Percentiles rank a stretch among this genome's conserved stretches.
Conservation (phyloP, 768 basidiomycete genomes). For the Hirschioporus abietinus region DNA sequence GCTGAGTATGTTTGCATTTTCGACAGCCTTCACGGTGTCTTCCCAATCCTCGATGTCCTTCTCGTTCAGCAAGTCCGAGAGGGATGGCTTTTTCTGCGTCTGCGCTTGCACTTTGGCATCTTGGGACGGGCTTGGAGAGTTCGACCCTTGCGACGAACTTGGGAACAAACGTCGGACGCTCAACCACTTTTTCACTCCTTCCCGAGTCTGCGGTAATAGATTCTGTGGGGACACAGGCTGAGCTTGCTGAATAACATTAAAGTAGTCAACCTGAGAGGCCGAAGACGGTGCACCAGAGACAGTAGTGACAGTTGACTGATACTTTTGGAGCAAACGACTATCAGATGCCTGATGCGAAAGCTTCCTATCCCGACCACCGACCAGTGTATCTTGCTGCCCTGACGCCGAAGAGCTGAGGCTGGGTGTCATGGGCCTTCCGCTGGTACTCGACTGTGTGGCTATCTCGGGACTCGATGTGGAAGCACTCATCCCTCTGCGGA, state of each 20-base stretch:
- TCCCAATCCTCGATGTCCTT: slow-evolving; percentile 71
- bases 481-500: slow-evolving; percentile 45
- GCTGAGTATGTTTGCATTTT: background rate
- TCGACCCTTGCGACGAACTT: slow-evolving; percentile 33
- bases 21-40: slow-evolving; percentile 37
- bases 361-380: slow-evolving; percentile 51
- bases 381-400: slow-evolving; percentile 40
- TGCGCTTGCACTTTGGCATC: slow-evolving; percentile 21
- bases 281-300: slow-evolving; percentile 40
- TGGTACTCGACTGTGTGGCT: slow-evolving; percentile 40
- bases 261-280: slow-evolving; percentile 45
- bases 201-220: slow-evolving; percentile 61
- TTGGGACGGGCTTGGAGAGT: slow-evolving; percentile 32
- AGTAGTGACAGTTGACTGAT: slow-evolving; percentile 27
- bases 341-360: slow-evolving; percentile 69
- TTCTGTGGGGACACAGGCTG: slow-evolving; percentile 29
- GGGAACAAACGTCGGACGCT: slow-evolving; percentile 30
- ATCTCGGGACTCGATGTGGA: slow-evolving; percentile 48
- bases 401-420: slow-evolving; percentile 45
- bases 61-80: slow-evolving; percentile 58
- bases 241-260: slow-evolving; percentile 34
- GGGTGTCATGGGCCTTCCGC: slow-evolving; percentile 32
- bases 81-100: slow-evolving; percentile 49
- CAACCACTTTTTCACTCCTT: slow-evolving; percentile 79
- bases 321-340: slow-evolving; percentile 54